phyloP scores from a whole-genome alignment of 768 basidiomycete genomes.

The Fomitopsis serialis region DNA sequence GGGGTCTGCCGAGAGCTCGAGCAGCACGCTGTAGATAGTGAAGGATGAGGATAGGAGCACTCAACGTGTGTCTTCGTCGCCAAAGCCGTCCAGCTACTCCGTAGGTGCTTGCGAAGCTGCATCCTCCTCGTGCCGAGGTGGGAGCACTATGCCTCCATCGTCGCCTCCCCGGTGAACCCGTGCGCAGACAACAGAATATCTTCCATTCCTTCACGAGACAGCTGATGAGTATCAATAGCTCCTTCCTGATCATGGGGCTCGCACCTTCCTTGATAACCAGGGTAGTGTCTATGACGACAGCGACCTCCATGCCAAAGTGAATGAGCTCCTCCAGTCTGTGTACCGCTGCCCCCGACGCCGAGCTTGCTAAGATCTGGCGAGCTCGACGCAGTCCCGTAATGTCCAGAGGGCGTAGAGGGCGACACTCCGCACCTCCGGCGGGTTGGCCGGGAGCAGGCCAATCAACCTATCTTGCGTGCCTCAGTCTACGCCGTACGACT shows the following conservation, averaged over 20 bases:
- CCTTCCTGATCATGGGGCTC: conserved; percentile 94
- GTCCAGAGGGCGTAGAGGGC: conserved; percentile 90
- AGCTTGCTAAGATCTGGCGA: conserved; percentile 57
- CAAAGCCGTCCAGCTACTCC: conserved; percentile 74
- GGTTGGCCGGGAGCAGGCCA: conserved; percentile 73
- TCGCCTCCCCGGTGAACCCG: conserved; percentile 92
- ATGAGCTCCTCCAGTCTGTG: conserved; percentile 71
- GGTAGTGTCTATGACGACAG: conserved; percentile 83
- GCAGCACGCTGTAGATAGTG: conserved; percentile 82
- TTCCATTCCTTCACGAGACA: conserved; percentile 95
- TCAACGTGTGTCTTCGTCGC: conserved; percentile 61
- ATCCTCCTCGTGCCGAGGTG: conserved; percentile 61
- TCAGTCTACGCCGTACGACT: conserved; percentile 65
- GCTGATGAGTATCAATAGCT: conserved; percentile 85
- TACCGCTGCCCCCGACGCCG: conserved; percentile 84
- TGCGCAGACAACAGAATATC: conserved; percentile 92
- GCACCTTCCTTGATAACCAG: conserved; percentile 91
- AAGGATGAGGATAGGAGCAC: conserved; percentile 89
- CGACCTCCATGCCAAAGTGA: conserved; percentile 87
- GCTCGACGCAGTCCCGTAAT: conserved; percentile 86
- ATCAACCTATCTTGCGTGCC: conserved; percentile 83
- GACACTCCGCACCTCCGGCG: conserved; percentile 92
- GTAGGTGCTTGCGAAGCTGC: conserved; percentile 65
- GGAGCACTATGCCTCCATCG: conserved; percentile 42
- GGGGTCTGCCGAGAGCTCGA: conserved; percentile 90